These are phyloP conservation scores for Xylariaceae sp. DNA, from an alignment of 2,329 filamentous ascomycete genomes.

Conservation along the genomic window DNA sequence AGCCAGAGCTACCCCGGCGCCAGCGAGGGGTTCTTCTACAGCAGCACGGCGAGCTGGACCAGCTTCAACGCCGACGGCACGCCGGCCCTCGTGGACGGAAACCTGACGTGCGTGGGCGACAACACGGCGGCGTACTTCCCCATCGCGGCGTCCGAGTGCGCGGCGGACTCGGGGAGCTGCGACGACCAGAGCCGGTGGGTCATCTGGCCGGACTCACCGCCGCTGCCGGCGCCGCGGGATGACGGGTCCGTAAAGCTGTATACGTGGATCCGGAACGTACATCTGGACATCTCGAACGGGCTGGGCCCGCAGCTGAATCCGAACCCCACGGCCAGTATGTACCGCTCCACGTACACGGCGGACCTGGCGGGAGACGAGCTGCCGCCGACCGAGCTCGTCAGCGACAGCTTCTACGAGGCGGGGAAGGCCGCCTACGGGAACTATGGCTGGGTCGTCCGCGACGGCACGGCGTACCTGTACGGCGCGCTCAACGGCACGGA, in stretches of 20 bases:
- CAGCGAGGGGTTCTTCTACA: constrained; percentile 16
- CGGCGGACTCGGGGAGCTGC: constrained; percentile 9
- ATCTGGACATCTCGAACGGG: not conserved
- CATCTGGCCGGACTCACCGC: constrained; percentile 22
- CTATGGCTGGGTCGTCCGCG: constrained; percentile 17
- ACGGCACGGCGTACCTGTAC: constrained; percentile 18
- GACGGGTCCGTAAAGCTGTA: constrained; percentile 14
- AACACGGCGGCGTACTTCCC: constrained; percentile 12
- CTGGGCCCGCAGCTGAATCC: constrained; percentile 1
- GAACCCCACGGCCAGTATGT: constrained; percentile 19
- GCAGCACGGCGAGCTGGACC: constrained; percentile 21
- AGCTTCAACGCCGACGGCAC: constrained; percentile 10
- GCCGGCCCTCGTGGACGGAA: constrained; percentile 2
- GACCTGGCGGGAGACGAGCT: constrained; percentile 11
- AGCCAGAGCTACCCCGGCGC: constrained; percentile 12
- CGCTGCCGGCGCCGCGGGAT: constrained; percentile 11
- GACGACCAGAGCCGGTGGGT: constrained; percentile 15
- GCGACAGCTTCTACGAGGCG: constrained; percentile 18
- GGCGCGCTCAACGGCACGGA: constrained; percentile 8
- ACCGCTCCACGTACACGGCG: constrained; percentile 15
- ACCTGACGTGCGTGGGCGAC: not conserved
- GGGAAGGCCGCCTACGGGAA: constrained; percentile 15
- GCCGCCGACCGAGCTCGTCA: constrained; percentile 15
- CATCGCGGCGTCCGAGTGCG: constrained; percentile 6
- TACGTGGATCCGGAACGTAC: constrained; percentile 20